phyloP scores from a whole-genome alignment of 139 green algal species.

The Tetradesmus obliquus region DNA sequence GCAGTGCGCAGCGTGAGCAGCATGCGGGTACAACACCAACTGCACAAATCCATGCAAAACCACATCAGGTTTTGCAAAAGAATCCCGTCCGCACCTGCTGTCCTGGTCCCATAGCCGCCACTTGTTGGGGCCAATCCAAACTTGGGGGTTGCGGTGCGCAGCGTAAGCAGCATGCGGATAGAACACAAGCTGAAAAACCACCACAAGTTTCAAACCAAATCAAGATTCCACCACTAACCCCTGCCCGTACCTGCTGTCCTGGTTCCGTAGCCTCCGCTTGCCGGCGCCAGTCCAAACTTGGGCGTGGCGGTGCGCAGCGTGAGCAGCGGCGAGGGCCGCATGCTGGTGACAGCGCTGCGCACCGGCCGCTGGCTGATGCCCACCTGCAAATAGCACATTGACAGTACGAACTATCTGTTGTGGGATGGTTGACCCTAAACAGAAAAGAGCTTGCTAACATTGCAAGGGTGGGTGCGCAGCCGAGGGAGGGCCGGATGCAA shows the following conservation, averaged over 20 bases:
- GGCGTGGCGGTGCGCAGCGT: slow-evolving; percentile 73
- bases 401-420: background rate
- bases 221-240: no score
- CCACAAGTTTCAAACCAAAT: no score
- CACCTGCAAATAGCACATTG: slow-evolving; percentile 53
- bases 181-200: no score
- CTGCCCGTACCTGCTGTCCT: background rate
- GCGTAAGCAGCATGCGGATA: slow-evolving; percentile 56
- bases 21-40: no score
- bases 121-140: slow-evolving; percentile 60
- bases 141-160: slow-evolving; percentile 72
- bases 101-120: background rate
- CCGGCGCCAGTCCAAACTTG: slow-evolving; percentile 62
- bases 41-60: no score
- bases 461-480: background rate
- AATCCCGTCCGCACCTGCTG: no score
- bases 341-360: slow-evolving; percentile 26
- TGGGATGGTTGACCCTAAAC: background rate
- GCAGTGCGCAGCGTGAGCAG: slow-evolving; percentile 72
- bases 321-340: slow-evolving; percentile 63
- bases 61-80: no score
- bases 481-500: background rate
- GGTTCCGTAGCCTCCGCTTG: slow-evolving; percentile 37
- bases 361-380: slow-evolving; percentile 75
- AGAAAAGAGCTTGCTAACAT: background rate